Base-by-base conservation (phyloP, 179 eudicot species). In the Kewa caespitosa region DNA sequence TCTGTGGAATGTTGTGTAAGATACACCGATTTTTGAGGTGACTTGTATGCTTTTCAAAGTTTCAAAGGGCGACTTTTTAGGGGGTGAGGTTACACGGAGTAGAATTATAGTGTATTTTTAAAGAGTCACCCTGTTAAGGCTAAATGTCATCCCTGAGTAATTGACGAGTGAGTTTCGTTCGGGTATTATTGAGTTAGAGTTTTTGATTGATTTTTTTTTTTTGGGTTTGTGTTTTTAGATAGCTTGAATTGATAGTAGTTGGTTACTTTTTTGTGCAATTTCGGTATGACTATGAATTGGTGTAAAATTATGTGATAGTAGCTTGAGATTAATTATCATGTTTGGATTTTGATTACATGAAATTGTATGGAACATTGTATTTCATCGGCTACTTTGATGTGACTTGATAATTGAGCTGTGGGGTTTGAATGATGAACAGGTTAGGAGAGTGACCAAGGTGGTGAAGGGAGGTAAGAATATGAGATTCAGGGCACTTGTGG, bases 371-470 rank as follows among this genome's bases (percentile, higher is more conserved):
- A 17, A 33, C 46, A 27, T 68, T 43, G 38, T 28, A 68, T 67
- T 36, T 71, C 33, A 6, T 38, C 2, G 31, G 4, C 4, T 38
- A 28, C n/a, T 60, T 39, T 42, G 25, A 34, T 61, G 6, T 74
- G 30, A 65, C 8, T 33, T 46, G 23, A 41, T 30, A 8, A 8
- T 70, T 28, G 34, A 57, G 31, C 48, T 60, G 46, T n/a, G 32
- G 14, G 28, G 57, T 50, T 52, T 74, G 61, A 55, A 52, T 80
- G 69, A 70, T 77, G n/a, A n/a, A 57, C 80, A 85, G 87, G 97
- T 94, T 36, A 90, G 97, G 75, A 94, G 98, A 84, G 97, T 94
- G 30, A 94, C 98, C 0, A 94, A 94, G 81, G 97, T 94, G 54
- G 97, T 92, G 10, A 94, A 94, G 72, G 98, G 98, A 30, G 98